These are phyloP conservation scores for Fraxinus xanthoxyloides DNA, from an alignment of 305 asterid species.

Conservation along the genomic window DNA sequence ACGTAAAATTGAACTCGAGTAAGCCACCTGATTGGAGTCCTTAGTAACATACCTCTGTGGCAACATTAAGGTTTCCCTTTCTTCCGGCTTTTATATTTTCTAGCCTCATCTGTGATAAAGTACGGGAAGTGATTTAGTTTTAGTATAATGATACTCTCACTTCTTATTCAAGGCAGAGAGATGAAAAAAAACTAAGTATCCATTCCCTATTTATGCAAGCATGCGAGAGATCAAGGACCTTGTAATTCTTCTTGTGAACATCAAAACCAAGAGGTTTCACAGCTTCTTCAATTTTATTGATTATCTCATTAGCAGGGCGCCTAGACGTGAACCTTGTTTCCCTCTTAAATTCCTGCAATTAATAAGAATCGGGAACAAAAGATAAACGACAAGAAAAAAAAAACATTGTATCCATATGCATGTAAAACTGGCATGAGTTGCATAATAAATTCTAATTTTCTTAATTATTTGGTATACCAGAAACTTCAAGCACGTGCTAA, in stretches of 20 bases:
- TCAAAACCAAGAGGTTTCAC: constrained; percentile 91
- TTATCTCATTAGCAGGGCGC: constrained; percentile 76
- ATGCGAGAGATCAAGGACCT: constrained; percentile 37
- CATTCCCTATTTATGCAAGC: background rate
- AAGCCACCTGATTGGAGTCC: background rate
- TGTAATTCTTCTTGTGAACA: constrained; percentile 83
- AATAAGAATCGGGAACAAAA: background rate
- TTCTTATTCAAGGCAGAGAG: background rate
- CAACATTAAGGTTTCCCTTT: constrained; percentile 86
- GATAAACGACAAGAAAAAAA: background rate
- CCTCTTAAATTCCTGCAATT: constrained; percentile 64
- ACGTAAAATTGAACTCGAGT: background rate
- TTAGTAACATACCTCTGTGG: constrained; percentile 64
- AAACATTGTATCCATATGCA: background rate
- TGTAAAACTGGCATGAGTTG: background rate
- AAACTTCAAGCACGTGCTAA: background rate
- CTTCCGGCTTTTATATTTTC: constrained; percentile 87
- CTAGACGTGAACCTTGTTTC: constrained; percentile 88
- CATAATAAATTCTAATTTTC: background rate
- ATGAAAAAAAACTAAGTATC: background rate
- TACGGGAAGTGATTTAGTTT: background rate
- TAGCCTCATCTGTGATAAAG: constrained; percentile 67
- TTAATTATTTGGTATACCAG: background rate
- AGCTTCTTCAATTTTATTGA: constrained; percentile 84
- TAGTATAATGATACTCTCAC: background rate